phyloP scores from a whole-genome alignment of 257 asterid genomes.

The Vinca minor region DNA sequence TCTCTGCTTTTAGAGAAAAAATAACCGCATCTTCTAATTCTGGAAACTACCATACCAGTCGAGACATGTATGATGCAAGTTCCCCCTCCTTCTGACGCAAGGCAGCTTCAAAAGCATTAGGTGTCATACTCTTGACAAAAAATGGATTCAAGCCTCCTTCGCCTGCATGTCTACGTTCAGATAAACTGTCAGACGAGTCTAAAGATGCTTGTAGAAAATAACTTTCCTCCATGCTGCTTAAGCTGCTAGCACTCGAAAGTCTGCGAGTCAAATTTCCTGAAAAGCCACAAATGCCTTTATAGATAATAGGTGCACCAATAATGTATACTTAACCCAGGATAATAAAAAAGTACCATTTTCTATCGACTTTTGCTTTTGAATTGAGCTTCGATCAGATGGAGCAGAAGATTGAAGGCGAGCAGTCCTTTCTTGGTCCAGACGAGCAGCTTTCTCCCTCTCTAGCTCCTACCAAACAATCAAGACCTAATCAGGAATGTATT shows the following conservation, averaged over 20 bases:
- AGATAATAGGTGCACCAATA: background rate
- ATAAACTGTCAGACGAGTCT: slow-evolving; percentile 63
- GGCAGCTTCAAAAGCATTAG: slow-evolving; percentile 80
- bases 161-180: slow-evolving; percentile 56
- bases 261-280: slow-evolving; percentile 73
- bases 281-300: slow-evolving; percentile 17
- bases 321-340: background rate
- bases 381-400: slow-evolving; percentile 52
- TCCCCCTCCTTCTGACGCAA: slow-evolving; percentile 98
- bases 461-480: slow-evolving; percentile 45
- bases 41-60: slow-evolving; percentile 53
- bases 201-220: slow-evolving; percentile 78
- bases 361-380: slow-evolving; percentile 47
- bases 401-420: slow-evolving; percentile 46
- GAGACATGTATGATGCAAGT: slow-evolving; percentile 90
- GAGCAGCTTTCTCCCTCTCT: slow-evolving; percentile 82
- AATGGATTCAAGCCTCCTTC: slow-evolving; percentile 71
- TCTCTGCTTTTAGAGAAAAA: background rate
- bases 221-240: slow-evolving; percentile 97
- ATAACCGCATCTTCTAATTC: slow-evolving; percentile 7
- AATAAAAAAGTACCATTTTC: slow-evolving; percentile 57
- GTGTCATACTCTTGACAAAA: slow-evolving; percentile 72
- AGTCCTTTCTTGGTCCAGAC: slow-evolving; percentile 76
- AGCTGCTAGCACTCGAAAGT: slow-evolving; percentile 82
- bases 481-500: slow-evolving; percentile 1